Percentiles rank a stretch among this genome's conserved stretches.
These are phyloP conservation scores for Areca catechu DNA, from an alignment of 176 grass and related monocot genomes.

Conservation along the genomic window DNA sequence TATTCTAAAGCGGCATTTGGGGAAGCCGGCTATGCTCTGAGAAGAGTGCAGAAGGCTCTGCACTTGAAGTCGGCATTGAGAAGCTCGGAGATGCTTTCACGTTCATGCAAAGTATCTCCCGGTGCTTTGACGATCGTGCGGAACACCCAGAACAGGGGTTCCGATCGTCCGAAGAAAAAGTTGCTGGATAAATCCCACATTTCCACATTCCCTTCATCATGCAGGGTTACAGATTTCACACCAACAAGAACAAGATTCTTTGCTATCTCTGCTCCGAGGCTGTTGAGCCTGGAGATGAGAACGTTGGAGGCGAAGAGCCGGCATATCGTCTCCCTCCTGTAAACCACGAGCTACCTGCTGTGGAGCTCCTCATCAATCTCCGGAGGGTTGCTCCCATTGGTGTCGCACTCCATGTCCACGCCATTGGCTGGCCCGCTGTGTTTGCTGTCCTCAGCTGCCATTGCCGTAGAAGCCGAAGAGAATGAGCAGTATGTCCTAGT, in stretches of 20 bases:
- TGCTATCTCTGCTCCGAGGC: constrained; percentile 70
- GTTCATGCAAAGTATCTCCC: too few species aligned
- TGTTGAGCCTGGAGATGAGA: constrained; percentile 72
- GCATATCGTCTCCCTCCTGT: constrained; percentile 80
- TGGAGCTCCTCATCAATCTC: constrained; percentile 94
- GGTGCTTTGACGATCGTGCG: too few species aligned
- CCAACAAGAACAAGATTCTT: constrained; percentile 81
- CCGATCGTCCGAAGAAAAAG: constrained; percentile 80
- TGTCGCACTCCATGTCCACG: constrained; percentile 6
- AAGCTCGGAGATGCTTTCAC: too few species aligned
- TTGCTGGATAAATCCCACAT: constrained; percentile 82
- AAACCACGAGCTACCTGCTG: constrained; percentile 79
- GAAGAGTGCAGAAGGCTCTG: too few species aligned
- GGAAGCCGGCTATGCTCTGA: too few species aligned
- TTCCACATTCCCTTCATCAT: constrained; percentile 60
- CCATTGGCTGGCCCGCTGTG: too few species aligned
- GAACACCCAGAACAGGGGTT: too few species aligned
- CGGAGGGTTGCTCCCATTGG: not conserved
- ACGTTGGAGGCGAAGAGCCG: constrained; percentile 80
- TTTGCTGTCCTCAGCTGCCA: not conserved
- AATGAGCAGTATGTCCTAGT: constrained; percentile 23
- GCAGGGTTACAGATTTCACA: constrained; percentile 71
- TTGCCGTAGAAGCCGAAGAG: not conserved
- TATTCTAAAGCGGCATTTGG: too few species aligned
- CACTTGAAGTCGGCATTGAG: too few species aligned